Evolutionary conservation across 2,329 filamentous ascomycete genomes (phyloP).

Genomic region (Emergomyces pasteurianus): DNA sequence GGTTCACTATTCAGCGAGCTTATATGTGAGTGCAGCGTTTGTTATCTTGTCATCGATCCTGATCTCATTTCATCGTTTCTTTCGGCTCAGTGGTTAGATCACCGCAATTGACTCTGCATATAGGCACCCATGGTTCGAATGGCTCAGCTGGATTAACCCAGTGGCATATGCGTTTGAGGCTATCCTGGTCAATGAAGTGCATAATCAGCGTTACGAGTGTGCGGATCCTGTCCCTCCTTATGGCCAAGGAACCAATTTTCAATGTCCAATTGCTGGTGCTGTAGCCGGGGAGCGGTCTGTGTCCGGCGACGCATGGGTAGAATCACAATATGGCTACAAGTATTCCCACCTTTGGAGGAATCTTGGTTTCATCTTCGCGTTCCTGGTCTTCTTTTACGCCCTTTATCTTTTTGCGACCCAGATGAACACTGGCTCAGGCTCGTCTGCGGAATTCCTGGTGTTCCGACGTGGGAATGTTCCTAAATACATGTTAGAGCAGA

Average conservation of each 20-base stretch:
- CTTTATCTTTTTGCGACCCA: conserved; percentile 54
- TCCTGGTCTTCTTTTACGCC: conserved; percentile 51
- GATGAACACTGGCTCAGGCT: conserved; percentile 50
- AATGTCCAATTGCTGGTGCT: conserved; percentile 45
- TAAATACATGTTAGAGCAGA: conserved; percentile 1
- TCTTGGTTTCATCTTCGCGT: conserved; percentile 54
- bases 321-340: conserved; percentile 44
- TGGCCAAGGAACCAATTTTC: conserved; percentile 36
- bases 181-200: conserved; percentile 47
- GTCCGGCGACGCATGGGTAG: conserved; percentile 50
- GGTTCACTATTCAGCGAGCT: conserved; percentile 46
- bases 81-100: conserved; percentile 1
- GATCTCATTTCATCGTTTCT: background rate
- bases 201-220: conserved; percentile 46
- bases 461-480: conserved; percentile 49
- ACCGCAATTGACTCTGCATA: conserved; percentile 13
- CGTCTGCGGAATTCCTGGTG: conserved; percentile 57
- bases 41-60: background rate
- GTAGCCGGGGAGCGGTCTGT: conserved; percentile 43
- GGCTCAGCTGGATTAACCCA: conserved; percentile 56
- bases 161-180: conserved; percentile 55
- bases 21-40: conserved; percentile 13
- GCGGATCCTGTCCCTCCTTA: conserved; percentile 36
- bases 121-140: conserved; percentile 50
- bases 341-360: conserved; percentile 54